These are phyloP conservation scores for Aspergillus wentii DNA, from an alignment of 495 filamentous ascomycete genomes.

Conservation along the genomic window DNA sequence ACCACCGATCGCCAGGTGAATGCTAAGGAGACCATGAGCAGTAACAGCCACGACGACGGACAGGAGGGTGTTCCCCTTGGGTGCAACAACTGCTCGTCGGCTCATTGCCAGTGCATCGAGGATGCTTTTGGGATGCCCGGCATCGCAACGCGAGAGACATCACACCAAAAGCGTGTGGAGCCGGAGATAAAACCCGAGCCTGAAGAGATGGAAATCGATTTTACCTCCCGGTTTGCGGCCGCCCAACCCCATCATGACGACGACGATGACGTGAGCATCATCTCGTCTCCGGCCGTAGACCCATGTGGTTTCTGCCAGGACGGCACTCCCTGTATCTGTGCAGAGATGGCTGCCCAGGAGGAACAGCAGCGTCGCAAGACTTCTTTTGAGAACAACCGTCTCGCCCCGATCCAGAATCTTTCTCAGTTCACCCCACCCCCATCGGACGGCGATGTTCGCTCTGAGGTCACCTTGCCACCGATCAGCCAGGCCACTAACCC, in stretches of 20 bases:
- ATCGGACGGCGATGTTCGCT: slow-evolving; percentile 57
- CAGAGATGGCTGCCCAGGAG: slow-evolving; percentile 57
- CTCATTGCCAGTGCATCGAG: slow-evolving; percentile 66
- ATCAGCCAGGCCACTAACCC: slow-evolving; percentile 43
- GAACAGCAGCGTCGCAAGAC: slow-evolving; percentile 27
- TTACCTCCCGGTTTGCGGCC: slow-evolving; percentile 60
- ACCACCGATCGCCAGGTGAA: too few relatives aligned
- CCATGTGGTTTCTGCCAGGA: slow-evolving; percentile 87
- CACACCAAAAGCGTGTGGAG: slow-evolving; percentile 29
- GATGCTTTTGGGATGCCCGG: slow-evolving; percentile 48
- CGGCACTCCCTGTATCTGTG: slow-evolving; percentile 79
- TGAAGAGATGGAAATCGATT: slow-evolving; percentile 70
- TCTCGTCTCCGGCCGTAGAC: slow-evolving; percentile 48
- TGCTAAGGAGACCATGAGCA: too few relatives aligned
- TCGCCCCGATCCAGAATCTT: slow-evolving; percentile 44
- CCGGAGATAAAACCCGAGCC: slow-evolving; percentile 46
- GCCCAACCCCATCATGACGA: slow-evolving; percentile 22
- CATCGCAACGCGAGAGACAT: slow-evolving; percentile 22
- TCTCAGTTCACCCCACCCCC: slow-evolving; percentile 66
- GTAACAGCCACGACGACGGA: slow-evolving; percentile 10
- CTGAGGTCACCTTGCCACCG: slow-evolving; percentile 37
- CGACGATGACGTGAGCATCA: slow-evolving; percentile 23
- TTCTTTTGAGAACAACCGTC: slow-evolving; percentile 38
- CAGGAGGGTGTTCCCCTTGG: slow-evolving; percentile 40
- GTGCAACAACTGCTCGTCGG: slow-evolving; percentile 60